phyloP scores from a whole-genome alignment of 805 yeast species.

The Yamadazyma olivae region DNA sequence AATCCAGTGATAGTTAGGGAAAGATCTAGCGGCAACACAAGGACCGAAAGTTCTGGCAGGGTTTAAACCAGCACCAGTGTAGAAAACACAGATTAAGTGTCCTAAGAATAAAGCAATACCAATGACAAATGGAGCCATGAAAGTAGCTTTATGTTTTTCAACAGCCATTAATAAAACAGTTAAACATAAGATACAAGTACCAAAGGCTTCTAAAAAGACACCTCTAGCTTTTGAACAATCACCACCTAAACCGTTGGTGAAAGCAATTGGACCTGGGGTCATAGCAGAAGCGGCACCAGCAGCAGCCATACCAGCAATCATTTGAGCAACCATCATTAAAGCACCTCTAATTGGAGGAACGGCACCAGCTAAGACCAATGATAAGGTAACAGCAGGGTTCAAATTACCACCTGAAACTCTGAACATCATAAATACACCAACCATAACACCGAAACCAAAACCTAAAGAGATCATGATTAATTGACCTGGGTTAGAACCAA shows the following conservation, averaged over 20 bases:
- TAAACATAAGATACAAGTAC: slow-evolving; percentile 66
- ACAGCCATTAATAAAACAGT: slow-evolving; percentile 83
- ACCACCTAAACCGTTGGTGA: slow-evolving; percentile 69
- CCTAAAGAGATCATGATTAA: slow-evolving; percentile 80
- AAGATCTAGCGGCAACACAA: slow-evolving; percentile 62
- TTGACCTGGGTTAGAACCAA: slow-evolving; percentile 61
- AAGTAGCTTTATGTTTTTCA: slow-evolving; percentile 73
- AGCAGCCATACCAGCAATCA: slow-evolving; percentile 87
- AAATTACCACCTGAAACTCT: slow-evolving; percentile 86
- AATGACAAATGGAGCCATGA: slow-evolving; percentile 77
- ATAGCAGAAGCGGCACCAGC: slow-evolving; percentile 84
- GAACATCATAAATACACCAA: slow-evolving; percentile 64
- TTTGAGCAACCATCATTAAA: slow-evolving; percentile 63
- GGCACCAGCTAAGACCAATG: slow-evolving; percentile 70
- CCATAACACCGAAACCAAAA: slow-evolving; percentile 82
- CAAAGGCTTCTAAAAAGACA: slow-evolving; percentile 77
- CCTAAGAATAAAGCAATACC: slow-evolving; percentile 81
- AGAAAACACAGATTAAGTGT: slow-evolving; percentile 76
- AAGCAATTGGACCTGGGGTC: slow-evolving; percentile 77
- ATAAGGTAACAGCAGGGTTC: slow-evolving; percentile 83
- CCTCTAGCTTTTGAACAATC: slow-evolving; percentile 74
- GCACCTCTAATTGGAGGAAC: slow-evolving; percentile 69
- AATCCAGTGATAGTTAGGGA: slow-evolving; percentile 87
- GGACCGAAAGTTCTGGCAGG: slow-evolving; percentile 92
- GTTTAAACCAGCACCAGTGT: slow-evolving; percentile 89